phyloP scores from a whole-genome alignment of 257 asterid species.

The Verbascum thapsus region DNA sequence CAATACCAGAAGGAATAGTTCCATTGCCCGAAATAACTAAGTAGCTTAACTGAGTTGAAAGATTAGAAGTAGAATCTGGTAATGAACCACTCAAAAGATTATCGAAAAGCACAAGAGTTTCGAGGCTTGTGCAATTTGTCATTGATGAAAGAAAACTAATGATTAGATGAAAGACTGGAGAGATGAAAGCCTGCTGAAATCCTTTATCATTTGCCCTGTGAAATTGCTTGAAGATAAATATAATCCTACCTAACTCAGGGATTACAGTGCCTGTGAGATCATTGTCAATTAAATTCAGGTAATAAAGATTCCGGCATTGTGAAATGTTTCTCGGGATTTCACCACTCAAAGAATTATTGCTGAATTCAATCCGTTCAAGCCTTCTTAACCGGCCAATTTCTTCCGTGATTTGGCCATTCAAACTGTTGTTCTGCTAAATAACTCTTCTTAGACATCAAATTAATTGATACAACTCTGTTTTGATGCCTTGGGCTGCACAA shows the following conservation, averaged over 20 bases:
- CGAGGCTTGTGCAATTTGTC: slow-evolving; percentile 36
- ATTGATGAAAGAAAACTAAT: slow-evolving; percentile 35
- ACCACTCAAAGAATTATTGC: slow-evolving; percentile 43
- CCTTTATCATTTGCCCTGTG: slow-evolving; percentile 26
- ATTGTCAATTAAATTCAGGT: slow-evolving; percentile 31
- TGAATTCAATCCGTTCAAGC: slow-evolving; percentile 24
- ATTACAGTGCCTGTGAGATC: slow-evolving; percentile 32
- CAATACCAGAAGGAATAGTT: slow-evolving; percentile 34
- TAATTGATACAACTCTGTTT: slow-evolving; percentile 30
- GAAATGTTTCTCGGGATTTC: slow-evolving; percentile 41
- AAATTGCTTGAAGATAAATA: slow-evolving; percentile 24
- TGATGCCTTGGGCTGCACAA: slow-evolving; percentile 30
- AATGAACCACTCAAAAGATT: slow-evolving; percentile 39
- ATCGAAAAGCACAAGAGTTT: neutral
- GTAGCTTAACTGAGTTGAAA: slow-evolving; percentile 28
- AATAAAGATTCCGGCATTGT: no score
- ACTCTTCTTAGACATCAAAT: slow-evolving; percentile 28
- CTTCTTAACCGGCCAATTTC: slow-evolving; percentile 38
- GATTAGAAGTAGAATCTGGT: slow-evolving; percentile 32
- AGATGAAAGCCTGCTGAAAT: slow-evolving; percentile 28
- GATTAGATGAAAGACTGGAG: slow-evolving; percentile 20
- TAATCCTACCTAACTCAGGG: slow-evolving; percentile 28
- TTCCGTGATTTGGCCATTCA: slow-evolving; percentile 33
- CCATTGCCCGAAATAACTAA: slow-evolving; percentile 35
- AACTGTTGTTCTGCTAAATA: slow-evolving; percentile 30